A percentile compares a stretch with the other conserved stretches of the same genome.
Conservation (phyloP, 257 asterid species). For the Buddleja alternifolia region DNA sequence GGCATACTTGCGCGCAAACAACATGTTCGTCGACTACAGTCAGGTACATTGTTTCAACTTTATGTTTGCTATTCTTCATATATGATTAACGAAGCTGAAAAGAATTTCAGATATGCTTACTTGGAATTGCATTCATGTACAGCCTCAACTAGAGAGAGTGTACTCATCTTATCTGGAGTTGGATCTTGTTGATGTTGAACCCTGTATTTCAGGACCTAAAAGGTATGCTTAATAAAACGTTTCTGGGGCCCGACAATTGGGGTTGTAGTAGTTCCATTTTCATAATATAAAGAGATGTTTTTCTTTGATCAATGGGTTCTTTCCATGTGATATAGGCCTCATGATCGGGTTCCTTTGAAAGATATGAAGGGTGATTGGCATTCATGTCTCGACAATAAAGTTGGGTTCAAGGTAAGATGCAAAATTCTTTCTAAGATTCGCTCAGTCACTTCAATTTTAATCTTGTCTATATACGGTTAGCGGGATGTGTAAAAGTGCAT, state of each 20-base stretch:
- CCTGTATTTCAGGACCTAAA: slow-evolving; percentile 93
- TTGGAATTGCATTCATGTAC: slow-evolving; percentile 17
- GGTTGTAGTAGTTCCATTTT: slow-evolving; percentile 15
- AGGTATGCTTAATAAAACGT: slow-evolving; percentile 44
- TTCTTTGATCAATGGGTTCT: background rate
- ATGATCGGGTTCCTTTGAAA: slow-evolving; percentile 78
- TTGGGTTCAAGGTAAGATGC: slow-evolving; percentile 79
- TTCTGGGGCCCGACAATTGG: background rate
- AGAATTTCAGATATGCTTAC: slow-evolving; percentile 14
- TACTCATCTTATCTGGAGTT: slow-evolving; percentile 77
- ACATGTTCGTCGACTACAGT: slow-evolving; percentile 79
- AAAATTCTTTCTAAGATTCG: background rate
- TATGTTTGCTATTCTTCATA: background rate
- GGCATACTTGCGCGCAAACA: slow-evolving; percentile 81
- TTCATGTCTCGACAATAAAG: slow-evolving; percentile 75
- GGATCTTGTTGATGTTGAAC: slow-evolving; percentile 74
- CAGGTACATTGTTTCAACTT: slow-evolving; percentile 47
- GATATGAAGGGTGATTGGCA: slow-evolving; percentile 94
- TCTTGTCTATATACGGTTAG: background rate
- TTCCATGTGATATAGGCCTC: slow-evolving; percentile 63
- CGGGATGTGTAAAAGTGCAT: background rate
- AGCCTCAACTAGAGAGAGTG: slow-evolving; percentile 83
- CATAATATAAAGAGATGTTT: background rate
- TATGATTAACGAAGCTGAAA: slow-evolving; percentile 1
- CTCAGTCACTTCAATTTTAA: background rate